phyloP scores from a whole-genome alignment of 805 yeast genomes.

The Pichia nanzhaoensis region DNA sequence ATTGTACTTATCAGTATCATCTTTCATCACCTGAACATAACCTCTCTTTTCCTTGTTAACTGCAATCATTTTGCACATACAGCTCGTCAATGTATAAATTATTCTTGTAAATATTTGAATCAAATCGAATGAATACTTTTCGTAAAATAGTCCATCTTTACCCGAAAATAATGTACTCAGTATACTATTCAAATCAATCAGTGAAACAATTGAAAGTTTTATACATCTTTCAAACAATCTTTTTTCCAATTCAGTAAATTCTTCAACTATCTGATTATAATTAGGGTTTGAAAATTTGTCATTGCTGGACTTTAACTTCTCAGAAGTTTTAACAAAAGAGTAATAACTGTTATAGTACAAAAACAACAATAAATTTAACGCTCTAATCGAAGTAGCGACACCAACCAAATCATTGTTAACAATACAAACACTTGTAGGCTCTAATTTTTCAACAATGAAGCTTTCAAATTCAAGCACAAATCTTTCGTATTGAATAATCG shows the following conservation, averaged over 20 bases:
- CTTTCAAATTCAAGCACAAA: conserved; percentile 17
- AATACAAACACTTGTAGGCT: conserved; percentile 9
- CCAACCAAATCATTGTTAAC: conserved; percentile 6
- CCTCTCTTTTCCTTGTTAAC: conserved; percentile 1
- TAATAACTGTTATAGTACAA: conserved; percentile 17
- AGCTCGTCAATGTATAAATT: conserved; percentile 13
- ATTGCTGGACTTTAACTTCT: background rate
- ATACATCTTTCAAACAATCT: conserved; percentile 17
- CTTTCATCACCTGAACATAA: background rate
- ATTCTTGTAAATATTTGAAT: conserved; percentile 19
- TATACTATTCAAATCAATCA: conserved; percentile 19
- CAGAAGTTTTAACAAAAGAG: conserved; percentile 5
- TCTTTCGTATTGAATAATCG: conserved; percentile 17
- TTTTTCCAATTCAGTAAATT: conserved; percentile 14
- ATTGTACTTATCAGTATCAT: background rate
- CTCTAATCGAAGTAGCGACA: conserved; percentile 8
- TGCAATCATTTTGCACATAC: conserved; percentile 13
- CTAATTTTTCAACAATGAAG: conserved; percentile 11
- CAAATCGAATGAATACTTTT: conserved; percentile 21
- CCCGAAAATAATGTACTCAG: conserved; percentile 9
- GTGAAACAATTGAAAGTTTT: conserved; percentile 13
- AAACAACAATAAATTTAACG: conserved; percentile 18
- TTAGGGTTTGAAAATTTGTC: background rate
- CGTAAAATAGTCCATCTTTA: conserved; percentile 9
- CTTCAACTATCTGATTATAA: conserved; percentile 5